Percentiles rank a stretch among this genome's conserved stretches.
phyloP scores from a whole-genome alignment of 768 basidiomycete species.

The Lactarius tabidus region DNA sequence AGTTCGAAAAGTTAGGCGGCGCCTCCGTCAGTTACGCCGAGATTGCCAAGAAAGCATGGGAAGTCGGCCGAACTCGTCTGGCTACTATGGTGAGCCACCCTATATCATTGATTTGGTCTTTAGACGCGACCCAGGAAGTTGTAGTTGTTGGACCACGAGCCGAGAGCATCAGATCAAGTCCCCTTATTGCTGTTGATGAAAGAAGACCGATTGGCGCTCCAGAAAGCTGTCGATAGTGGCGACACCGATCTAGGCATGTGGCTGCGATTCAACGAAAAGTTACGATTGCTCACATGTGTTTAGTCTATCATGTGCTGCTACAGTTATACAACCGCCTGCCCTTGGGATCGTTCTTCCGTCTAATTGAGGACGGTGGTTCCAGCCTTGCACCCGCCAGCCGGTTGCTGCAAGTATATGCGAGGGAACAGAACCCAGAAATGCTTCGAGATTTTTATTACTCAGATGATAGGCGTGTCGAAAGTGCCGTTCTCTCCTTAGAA shows the following conservation, averaged over 20 bases:
- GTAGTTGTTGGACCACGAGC: slow-evolving; percentile 88
- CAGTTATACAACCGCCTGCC: slow-evolving; percentile 79
- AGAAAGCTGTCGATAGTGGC: slow-evolving; percentile 90
- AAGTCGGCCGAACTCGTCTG: slow-evolving; percentile 70
- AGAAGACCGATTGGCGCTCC: slow-evolving; percentile 81
- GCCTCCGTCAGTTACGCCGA: slow-evolving; percentile 88
- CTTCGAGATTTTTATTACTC: slow-evolving; percentile 96
- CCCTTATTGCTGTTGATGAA: slow-evolving; percentile 93
- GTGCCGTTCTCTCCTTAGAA: slow-evolving; percentile 81
- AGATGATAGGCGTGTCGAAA: slow-evolving; percentile 92
- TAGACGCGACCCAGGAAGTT: background rate
- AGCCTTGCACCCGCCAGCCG: slow-evolving; percentile 68
- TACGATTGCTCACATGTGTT: background rate
- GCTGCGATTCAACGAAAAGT: background rate
- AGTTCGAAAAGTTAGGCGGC: slow-evolving; percentile 79
- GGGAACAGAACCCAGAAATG: slow-evolving; percentile 88
- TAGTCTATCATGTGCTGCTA: slow-evolving; percentile 92
- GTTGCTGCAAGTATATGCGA: slow-evolving; percentile 83
- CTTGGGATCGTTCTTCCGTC: slow-evolving; percentile 88
- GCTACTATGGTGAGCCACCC: slow-evolving; percentile 67
- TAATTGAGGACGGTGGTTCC: slow-evolving; percentile 88
- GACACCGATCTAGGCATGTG: slow-evolving; percentile 86
- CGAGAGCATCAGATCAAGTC: slow-evolving; percentile 86
- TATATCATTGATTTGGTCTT: background rate
- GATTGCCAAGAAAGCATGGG: slow-evolving; percentile 92